Conservation (phyloP, 1,284 basidiomycete species). For the Omphalotus olearius region DNA sequence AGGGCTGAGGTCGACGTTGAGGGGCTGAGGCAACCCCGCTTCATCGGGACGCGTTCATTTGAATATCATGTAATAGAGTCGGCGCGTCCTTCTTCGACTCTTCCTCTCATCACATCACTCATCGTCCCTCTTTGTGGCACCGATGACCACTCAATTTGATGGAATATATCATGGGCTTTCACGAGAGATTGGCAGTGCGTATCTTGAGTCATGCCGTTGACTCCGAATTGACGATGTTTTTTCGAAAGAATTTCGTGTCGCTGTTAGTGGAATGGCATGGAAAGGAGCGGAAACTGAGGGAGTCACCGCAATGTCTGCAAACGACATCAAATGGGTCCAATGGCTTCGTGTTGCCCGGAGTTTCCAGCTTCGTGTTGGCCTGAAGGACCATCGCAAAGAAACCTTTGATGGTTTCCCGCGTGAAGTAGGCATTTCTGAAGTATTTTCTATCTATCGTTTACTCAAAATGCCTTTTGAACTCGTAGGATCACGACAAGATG, state of each 20-base stretch:
- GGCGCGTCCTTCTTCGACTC: slow-evolving; percentile 27
- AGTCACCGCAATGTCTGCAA: slow-evolving; percentile 63
- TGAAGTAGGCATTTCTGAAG: slow-evolving; percentile 52
- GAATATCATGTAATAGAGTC: slow-evolving; percentile 5
- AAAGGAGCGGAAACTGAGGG: slow-evolving; percentile 68
- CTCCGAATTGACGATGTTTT: slow-evolving; percentile 9
- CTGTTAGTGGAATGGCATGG: slow-evolving; percentile 89
- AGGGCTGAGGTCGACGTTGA: neutral
- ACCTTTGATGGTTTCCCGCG: slow-evolving; percentile 94
- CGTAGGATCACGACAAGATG: slow-evolving; percentile 80
- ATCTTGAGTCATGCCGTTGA: neutral
- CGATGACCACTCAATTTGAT: slow-evolving; percentile 76
- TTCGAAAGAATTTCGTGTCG: slow-evolving; percentile 79
- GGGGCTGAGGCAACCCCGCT: neutral
- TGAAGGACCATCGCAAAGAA: slow-evolving; percentile 62
- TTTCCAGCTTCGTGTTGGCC: slow-evolving; percentile 83
- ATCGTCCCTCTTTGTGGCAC: slow-evolving; percentile 18
- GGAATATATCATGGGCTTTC: slow-evolving; percentile 76
- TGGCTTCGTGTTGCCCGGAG: slow-evolving; percentile 92
- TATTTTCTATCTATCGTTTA: slow-evolving; percentile 6
- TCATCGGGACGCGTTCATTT: slow-evolving; percentile 28
- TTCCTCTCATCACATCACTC: slow-evolving; percentile 14
- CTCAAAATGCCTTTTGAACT: slow-evolving; percentile 3
- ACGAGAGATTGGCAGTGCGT: slow-evolving; percentile 78
- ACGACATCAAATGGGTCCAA: slow-evolving; percentile 82